Evolutionary conservation across 805 yeast genomes (phyloP).

Genomic region (Ogataea chonburiensis): DNA sequence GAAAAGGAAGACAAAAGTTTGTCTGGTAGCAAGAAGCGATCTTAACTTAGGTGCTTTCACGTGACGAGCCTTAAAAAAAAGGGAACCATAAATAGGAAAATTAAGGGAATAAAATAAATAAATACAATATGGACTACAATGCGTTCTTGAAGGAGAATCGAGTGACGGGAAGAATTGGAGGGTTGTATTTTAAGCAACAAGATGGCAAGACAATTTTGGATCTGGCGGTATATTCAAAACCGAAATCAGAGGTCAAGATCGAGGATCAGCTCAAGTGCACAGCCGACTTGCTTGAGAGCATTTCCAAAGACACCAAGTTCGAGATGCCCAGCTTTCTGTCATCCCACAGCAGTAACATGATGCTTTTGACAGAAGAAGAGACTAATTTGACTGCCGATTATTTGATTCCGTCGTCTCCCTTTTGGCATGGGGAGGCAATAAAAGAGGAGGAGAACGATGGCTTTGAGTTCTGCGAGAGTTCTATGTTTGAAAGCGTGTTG

Average conservation of each 20-base stretch:
- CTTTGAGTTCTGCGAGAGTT: slow-evolving; percentile 10
- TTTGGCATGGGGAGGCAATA: slow-evolving; percentile 2
- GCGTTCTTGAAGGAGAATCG: slow-evolving; percentile 9
- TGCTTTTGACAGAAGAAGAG: slow-evolving; percentile 12
- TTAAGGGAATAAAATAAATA: slow-evolving; percentile 1
- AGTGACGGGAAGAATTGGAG: slow-evolving; percentile 6
- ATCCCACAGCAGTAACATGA: slow-evolving; percentile 9
- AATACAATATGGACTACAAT: slow-evolving; percentile 14
- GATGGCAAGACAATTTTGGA: not conserved
- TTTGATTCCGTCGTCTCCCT: slow-evolving; percentile 10
- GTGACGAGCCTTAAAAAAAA: slow-evolving; percentile 10
- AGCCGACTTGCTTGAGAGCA: slow-evolving; percentile 14
- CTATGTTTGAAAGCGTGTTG: slow-evolving; percentile 12
- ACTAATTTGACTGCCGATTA: slow-evolving; percentile 7
- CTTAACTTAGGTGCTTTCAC: slow-evolving; percentile 17
- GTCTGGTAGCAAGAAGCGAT: slow-evolving; percentile 8
- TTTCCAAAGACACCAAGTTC: slow-evolving; percentile 14
- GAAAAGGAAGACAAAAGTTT: slow-evolving; percentile 1
- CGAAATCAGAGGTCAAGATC: not conserved
- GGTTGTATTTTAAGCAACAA: slow-evolving; percentile 8
- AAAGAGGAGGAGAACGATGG: slow-evolving; percentile 4
- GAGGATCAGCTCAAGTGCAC: not conserved
- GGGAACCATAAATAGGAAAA: not conserved
- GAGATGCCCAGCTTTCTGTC: slow-evolving; percentile 11
- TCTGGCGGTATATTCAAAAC: slow-evolving; percentile 1